Conservation (phyloP, 495 filamentous ascomycete genomes). For the Venustampulla echinocandica region DNA sequence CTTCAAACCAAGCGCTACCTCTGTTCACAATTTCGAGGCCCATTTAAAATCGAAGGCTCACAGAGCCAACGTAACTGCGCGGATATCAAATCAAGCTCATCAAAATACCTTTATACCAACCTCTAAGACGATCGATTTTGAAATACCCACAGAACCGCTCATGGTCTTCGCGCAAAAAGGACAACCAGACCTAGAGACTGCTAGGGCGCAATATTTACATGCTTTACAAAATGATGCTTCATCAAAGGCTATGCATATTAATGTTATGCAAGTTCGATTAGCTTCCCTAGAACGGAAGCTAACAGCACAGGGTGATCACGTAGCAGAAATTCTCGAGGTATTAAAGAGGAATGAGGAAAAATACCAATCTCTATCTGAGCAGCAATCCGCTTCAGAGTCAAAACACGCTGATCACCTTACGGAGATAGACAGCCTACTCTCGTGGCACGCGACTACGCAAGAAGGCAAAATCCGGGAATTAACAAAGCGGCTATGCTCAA, state of each 20-base stretch:
- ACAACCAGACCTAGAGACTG: neutral
- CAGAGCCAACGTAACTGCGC: neutral
- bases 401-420: neutral
- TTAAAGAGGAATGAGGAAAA: neutral
- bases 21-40: neutral
- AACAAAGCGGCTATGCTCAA: too few relatives aligned
- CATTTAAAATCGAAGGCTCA: constrained; percentile 6
- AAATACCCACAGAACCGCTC: neutral
- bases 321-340: neutral
- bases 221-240: neutral
- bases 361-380: neutral
- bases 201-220: neutral
- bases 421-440: neutral
- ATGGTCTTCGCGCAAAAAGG: neutral
- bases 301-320: neutral
- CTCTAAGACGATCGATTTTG: neutral
- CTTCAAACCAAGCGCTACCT: neutral
- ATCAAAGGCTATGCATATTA: neutral
- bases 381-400: neutral
- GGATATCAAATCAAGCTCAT: neutral
- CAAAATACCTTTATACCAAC: neutral
- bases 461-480: too few relatives aligned
- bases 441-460: neutral
- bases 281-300: neutral
- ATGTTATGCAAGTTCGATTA: neutral